A percentile compares a stretch with the other conserved stretches of the same genome.
phyloP scores from a whole-genome alignment of 108 stramenopile genomes.

The Cyclostephanos invisitatus region DNA sequence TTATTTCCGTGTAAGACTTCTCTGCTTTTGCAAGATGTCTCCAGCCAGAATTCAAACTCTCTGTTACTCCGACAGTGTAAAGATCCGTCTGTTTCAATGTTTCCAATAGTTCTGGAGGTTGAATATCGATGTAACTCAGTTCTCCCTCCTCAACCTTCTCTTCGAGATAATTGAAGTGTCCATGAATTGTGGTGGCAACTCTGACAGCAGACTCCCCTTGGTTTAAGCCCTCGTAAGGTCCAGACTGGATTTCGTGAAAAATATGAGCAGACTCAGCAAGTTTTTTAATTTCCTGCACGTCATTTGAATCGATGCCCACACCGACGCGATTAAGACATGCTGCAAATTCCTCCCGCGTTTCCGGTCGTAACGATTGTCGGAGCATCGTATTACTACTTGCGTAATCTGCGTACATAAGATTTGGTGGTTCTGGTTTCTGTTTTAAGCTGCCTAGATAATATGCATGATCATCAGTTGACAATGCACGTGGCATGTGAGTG shows the following conservation, averaged over 20 bases:
- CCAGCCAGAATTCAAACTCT: conserved; percentile 56
- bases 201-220: conserved; percentile 77
- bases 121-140: conserved; percentile 48
- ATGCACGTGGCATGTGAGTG: not conserved
- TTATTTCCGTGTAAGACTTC: conserved; percentile 68
- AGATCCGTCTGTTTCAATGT: conserved; percentile 61
- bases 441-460: conserved; percentile 42
- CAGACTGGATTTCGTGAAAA: conserved; percentile 55
- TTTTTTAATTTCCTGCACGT: conserved; percentile 80
- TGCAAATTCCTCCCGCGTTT: conserved; percentile 59
- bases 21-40: conserved; percentile 53
- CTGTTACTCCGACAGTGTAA: conserved; percentile 70
- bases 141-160: conserved; percentile 52
- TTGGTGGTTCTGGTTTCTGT: conserved; percentile 28
- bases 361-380: conserved; percentile 28
- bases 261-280: conserved; percentile 85
- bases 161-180: conserved; percentile 75
- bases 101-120: conserved; percentile 57
- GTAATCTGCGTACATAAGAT: conserved; percentile 46
- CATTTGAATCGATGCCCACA: conserved; percentile 66
- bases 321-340: conserved; percentile 49
- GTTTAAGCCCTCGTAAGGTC: conserved; percentile 71
- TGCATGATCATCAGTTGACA: conserved; percentile 4
- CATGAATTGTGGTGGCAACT: conserved; percentile 78
- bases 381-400: conserved; percentile 36